Evolutionary conservation across 116 monocot genomes (phyloP).

Genomic region (Trichopus zeylanicus): DNA sequence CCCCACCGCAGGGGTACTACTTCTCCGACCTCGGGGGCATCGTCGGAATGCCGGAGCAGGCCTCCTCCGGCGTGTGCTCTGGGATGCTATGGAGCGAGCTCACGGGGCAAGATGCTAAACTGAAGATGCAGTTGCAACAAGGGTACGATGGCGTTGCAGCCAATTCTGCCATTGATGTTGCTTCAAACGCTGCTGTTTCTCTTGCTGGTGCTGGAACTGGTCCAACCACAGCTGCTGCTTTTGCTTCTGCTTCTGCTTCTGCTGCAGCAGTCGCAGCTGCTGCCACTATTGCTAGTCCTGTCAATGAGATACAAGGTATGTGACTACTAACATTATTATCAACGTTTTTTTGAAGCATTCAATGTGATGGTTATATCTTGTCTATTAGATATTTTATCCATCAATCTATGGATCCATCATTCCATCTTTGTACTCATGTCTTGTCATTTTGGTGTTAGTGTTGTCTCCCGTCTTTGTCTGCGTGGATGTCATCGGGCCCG

Average conservation of each 20-base stretch:
- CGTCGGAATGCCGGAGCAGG: background rate
- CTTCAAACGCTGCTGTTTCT: background rate
- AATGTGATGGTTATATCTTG: background rate
- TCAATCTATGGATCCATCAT: background rate
- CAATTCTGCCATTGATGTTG: constrained; percentile 6
- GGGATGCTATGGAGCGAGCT: constrained; percentile 21
- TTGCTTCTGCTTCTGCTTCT: constrained; percentile 4
- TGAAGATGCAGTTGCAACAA: constrained; percentile 3
- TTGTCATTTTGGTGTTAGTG: constrained; percentile 7
- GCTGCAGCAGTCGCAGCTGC: constrained; percentile 6
- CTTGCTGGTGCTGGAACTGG: constrained; percentile 1
- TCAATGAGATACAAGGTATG: constrained; percentile 57
- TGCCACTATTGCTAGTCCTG: constrained; percentile 11
- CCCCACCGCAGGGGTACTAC: constrained; percentile 14
- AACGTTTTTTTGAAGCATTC: background rate
- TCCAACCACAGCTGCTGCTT: constrained; percentile 5
- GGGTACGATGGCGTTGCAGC: background rate
- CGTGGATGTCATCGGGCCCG: background rate
- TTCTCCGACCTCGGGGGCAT: constrained; percentile 17
- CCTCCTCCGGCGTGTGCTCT: background rate
- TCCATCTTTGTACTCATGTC: constrained; percentile 3
- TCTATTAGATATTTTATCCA: background rate
- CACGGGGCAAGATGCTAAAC: constrained; percentile 7
- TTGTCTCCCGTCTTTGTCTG: background rate
- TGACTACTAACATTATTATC: background rate